phyloP scores from a whole-genome alignment of 495 filamentous ascomycete species.

The Penicilliopsis zonata region DNA sequence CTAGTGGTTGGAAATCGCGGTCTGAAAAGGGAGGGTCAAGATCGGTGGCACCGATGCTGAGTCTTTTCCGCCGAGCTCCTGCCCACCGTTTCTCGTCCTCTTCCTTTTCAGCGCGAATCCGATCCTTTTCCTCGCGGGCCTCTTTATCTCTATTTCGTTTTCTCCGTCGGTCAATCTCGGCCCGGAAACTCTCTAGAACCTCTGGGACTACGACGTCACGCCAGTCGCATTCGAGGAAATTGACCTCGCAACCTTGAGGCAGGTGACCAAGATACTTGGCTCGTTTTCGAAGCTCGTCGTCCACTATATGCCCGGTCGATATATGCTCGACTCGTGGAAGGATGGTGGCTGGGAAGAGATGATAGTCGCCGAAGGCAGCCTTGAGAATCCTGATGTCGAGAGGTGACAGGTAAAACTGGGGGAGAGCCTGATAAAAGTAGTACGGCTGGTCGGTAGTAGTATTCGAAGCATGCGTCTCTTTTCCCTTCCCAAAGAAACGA shows the following conservation, averaged over 20 bases:
- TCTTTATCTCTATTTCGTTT: constrained; percentile 82
- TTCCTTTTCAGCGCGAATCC: constrained; percentile 72
- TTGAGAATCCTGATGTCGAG: constrained; percentile 94
- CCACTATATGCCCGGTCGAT: constrained; percentile 80
- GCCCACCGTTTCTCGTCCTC: constrained; percentile 58
- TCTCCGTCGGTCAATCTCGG: constrained; percentile 67
- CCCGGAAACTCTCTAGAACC: constrained; percentile 57
- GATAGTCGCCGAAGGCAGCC: constrained; percentile 75
- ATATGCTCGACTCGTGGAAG: constrained; percentile 87
- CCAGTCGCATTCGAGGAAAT: constrained; percentile 95
- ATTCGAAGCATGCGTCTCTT: constrained; percentile 16
- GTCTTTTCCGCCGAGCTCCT: constrained; percentile 33
- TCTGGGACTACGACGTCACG: constrained; percentile 74
- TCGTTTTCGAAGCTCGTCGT: constrained; percentile 76
- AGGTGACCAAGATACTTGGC: constrained; percentile 88
- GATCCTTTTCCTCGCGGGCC: constrained; percentile 77
- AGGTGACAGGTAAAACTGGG: constrained; percentile 86
- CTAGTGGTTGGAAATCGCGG: constrained; percentile 60
- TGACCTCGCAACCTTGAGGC: constrained; percentile 85
- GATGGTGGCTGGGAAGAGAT: constrained; percentile 75
- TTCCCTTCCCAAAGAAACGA: constrained; percentile 9
- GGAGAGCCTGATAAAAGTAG: constrained; percentile 82
- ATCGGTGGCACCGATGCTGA: constrained; percentile 20
- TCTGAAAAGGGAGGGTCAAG: constrained; percentile 29
- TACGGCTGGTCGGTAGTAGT: constrained; percentile 33